A percentile compares a stretch with the other conserved stretches of the same genome.
Evolutionary conservation across 805 yeast species (phyloP).

Genomic region (Sugiyamaella boreocaroliniensis): DNA sequence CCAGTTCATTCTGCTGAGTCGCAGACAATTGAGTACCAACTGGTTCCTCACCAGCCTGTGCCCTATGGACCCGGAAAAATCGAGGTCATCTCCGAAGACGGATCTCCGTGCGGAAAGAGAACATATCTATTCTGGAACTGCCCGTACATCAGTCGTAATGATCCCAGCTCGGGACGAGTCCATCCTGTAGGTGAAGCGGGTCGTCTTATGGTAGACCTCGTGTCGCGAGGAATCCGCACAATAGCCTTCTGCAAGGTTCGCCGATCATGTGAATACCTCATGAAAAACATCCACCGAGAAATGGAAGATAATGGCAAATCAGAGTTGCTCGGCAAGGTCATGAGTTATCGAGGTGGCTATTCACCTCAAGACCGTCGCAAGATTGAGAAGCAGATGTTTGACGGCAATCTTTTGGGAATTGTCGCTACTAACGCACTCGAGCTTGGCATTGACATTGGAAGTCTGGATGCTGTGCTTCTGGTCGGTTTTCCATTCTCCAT

Average conservation of each 20-base stretch:
- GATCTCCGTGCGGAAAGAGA: conserved; percentile 80
- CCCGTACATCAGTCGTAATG: conserved; percentile 55
- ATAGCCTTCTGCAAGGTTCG: conserved; percentile 89
- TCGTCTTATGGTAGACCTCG: conserved; percentile 57
- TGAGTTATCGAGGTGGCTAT: conserved; percentile 96
- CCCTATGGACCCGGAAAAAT: conserved; percentile 27
- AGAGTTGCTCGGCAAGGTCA: conserved; percentile 39
- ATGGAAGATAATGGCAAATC: conserved; percentile 31
- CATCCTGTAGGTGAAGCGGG: conserved; percentile 74
- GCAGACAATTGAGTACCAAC: too few species aligned
- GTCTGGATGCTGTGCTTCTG: conserved; percentile 81
- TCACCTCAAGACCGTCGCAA: conserved; percentile 76
- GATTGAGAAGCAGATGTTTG: conserved; percentile 86
- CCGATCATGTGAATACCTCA: conserved; percentile 74
- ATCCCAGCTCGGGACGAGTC: conserved; percentile 54
- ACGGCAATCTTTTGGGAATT: conserved; percentile 76
- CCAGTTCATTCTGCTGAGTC: too few species aligned
- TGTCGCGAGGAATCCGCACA: conserved; percentile 60
- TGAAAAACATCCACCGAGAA: conserved; percentile 67
- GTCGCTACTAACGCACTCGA: conserved; percentile 94
- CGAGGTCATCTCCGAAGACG: conserved; percentile 64
- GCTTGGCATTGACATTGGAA: conserved; percentile 91
- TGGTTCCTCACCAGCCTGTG: too few species aligned
- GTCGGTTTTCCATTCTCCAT: conserved; percentile 90
- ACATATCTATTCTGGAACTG: conserved; percentile 81